phyloP scores from a whole-genome alignment of 2,329 filamentous ascomycete species.

The Endoconidiophora laricicola region DNA sequence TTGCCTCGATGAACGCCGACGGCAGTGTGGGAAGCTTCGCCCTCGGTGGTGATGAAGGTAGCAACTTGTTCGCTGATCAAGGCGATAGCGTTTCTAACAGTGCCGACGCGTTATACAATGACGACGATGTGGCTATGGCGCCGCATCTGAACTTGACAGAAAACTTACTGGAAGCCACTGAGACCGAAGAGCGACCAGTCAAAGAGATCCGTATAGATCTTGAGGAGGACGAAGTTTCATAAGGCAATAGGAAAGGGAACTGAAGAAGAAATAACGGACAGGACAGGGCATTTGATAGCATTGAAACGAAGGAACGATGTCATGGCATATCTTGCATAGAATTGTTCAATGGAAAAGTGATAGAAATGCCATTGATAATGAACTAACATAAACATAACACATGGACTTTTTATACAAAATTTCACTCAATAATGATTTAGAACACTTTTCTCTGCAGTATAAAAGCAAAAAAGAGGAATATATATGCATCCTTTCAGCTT shows the following conservation, averaged over 20 bases:
- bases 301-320: too few species aligned
- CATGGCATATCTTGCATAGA: too few species aligned
- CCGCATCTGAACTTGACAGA: constrained; percentile 3
- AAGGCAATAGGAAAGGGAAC: too few species aligned
- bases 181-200: constrained; percentile 7
- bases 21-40: background rate
- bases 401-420: too few species aligned
- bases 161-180: background rate
- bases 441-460: too few species aligned
- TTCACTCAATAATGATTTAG: too few species aligned
- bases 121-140: constrained; percentile 7
- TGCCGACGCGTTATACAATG: constrained; percentile 12
- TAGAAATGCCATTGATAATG: too few species aligned
- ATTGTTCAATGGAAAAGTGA: too few species aligned
- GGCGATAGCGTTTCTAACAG: constrained; percentile 4
- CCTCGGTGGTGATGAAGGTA: constrained; percentile 5
- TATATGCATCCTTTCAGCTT: background rate
- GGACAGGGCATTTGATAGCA: too few species aligned
- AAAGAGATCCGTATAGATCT: constrained; percentile 13
- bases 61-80: constrained; percentile 14
- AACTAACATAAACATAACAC: too few species aligned
- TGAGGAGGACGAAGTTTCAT: background rate
- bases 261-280: too few species aligned
- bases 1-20: constrained; percentile 7
- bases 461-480: too few species aligned